Conservation (phyloP, 345 rosid species). For the Linum trigynum region DNA sequence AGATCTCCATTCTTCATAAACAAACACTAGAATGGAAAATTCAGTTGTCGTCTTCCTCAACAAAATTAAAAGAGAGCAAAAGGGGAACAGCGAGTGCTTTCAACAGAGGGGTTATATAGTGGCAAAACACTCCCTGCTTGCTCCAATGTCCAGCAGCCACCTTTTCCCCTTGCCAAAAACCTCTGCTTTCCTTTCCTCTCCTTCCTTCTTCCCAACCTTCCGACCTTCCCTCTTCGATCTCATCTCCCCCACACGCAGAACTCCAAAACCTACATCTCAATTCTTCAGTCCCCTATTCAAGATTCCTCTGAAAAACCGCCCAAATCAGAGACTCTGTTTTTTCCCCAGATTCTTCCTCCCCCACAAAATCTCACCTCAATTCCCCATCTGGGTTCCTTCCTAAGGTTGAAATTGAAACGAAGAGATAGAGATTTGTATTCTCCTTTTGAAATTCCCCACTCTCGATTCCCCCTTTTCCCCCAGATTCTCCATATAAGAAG, state of each 20-base stretch:
- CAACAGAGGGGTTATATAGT: neutral
- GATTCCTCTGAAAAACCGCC: neutral
- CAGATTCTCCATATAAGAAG: neutral
- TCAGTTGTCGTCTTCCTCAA: neutral
- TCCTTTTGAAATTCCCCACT: neutral
- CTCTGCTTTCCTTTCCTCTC: neutral
- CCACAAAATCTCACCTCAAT: too few relatives aligned
- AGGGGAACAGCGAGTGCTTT: neutral
- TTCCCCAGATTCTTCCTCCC: neutral
- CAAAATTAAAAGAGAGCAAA: neutral
- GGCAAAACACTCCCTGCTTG: neutral
- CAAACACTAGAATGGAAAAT: too few relatives aligned
- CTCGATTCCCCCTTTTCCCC: neutral
- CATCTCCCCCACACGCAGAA: neutral
- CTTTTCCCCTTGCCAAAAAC: neutral
- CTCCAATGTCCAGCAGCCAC: conserved; percentile 12
- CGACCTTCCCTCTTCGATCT: neutral
- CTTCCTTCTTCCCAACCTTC: neutral
- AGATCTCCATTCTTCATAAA: too few relatives aligned
- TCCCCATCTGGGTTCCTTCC: too few relatives aligned
- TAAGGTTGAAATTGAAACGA: too few relatives aligned
- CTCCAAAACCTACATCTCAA: neutral
- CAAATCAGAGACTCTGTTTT: neutral
- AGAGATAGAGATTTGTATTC: too few relatives aligned
- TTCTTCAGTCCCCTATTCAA: neutral